A percentile compares a stretch with the other conserved stretches of the same genome.
Evolutionary conservation across 306 rosid species (phyloP).

Genomic region (Heteromeles arbutifolia): DNA sequence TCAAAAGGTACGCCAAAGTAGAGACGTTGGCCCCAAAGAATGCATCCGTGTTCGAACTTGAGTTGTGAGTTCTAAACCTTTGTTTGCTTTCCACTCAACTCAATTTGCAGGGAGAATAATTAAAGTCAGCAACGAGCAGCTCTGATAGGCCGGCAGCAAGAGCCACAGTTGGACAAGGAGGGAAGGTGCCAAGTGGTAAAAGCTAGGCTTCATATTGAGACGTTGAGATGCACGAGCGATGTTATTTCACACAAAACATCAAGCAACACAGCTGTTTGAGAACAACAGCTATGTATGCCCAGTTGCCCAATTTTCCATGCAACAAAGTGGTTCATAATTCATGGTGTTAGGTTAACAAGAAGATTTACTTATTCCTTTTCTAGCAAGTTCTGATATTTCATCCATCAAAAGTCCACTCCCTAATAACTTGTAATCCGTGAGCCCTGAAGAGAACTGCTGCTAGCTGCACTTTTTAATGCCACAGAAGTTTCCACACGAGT

Average conservation of each 20-base stretch:
- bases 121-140: background rate
- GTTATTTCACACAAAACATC: slow-evolving; percentile 13
- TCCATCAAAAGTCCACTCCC: slow-evolving; percentile 2
- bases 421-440: slow-evolving; percentile 32
- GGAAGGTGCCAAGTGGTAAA: slow-evolving; percentile 45
- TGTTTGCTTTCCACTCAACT: no score
- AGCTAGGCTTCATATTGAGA: slow-evolving; percentile 33
- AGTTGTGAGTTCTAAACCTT: no score
- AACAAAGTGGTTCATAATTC: slow-evolving; percentile 2
- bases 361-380: slow-evolving; percentile 18
- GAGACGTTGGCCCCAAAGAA: no score
- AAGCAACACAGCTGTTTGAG: slow-evolving; percentile 33
- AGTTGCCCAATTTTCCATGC: background rate
- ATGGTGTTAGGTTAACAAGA: slow-evolving; percentile 27
- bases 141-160: background rate
- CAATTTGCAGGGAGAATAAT: background rate
- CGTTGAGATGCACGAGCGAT: slow-evolving; percentile 65
- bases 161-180: background rate
- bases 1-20: no score
- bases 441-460: slow-evolving; percentile 4
- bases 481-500: background rate
- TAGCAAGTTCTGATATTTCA: background rate
- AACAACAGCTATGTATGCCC: slow-evolving; percentile 14
- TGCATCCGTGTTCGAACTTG: no score
- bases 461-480: slow-evolving; percentile 10